These are phyloP conservation scores for Leccinum imitatum DNA, from an alignment of 768 basidiomycete species.

Conservation along the genomic window DNA sequence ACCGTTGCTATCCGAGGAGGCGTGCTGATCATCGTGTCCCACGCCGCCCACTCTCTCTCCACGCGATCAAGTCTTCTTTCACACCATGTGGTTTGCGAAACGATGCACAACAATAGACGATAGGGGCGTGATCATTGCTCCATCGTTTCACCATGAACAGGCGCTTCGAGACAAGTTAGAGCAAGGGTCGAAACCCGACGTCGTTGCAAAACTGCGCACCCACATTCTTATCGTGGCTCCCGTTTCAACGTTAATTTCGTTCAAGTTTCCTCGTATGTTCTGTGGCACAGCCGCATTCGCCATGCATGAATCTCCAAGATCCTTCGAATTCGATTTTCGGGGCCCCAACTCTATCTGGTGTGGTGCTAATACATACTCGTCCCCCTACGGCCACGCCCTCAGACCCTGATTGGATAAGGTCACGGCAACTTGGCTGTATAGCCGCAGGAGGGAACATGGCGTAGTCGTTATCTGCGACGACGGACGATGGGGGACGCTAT, in stretches of 20 bases:
- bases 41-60: neutral
- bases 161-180: neutral
- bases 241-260: neutral
- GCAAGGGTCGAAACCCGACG: neutral
- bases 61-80: slow-evolving; percentile 2
- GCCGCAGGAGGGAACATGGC: neutral
- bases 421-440: slow-evolving; percentile 6
- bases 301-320: neutral
- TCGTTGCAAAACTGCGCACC: neutral
- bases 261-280: neutral
- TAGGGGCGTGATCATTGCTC: neutral
- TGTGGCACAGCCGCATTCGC: neutral
- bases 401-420: neutral
- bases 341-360: slow-evolving; percentile 6
- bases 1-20: neutral
- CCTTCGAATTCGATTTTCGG: neutral
- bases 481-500: neutral
- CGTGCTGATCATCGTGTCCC: neutral
- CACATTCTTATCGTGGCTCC: neutral
- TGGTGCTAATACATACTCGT: neutral
- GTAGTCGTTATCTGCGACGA: neutral
- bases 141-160: neutral
- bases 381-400: slow-evolving; percentile 7
- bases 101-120: neutral
- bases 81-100: neutral